These are phyloP conservation scores for Rhynchosporium agropyri DNA, from an alignment of 2,329 filamentous ascomycete genomes.

Conservation along the genomic window DNA sequence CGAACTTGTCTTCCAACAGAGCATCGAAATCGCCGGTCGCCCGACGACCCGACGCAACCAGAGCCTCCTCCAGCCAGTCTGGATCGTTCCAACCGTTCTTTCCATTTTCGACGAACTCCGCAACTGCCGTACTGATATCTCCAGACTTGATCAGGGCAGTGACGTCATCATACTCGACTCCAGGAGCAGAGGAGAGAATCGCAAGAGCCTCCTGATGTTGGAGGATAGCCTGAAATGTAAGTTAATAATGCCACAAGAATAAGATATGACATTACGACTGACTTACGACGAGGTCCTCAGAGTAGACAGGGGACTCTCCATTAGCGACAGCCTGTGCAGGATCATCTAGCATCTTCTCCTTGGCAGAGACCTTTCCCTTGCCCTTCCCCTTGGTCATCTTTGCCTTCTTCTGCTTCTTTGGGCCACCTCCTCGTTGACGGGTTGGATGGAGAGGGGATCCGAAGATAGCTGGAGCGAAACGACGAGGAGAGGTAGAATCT, in stretches of 20 bases:
- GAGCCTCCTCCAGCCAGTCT: slow-evolving; percentile 58
- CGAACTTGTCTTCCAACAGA: slow-evolving; percentile 56
- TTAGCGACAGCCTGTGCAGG: not conserved
- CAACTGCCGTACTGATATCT: slow-evolving; percentile 44
- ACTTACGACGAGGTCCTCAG: slow-evolving; percentile 10
- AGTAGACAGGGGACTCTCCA: slow-evolving; percentile 15
- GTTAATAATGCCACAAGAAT: no score
- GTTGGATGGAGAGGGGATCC: slow-evolving; percentile 5
- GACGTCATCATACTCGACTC: not conserved
- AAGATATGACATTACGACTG: not conserved
- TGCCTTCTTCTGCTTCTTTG: slow-evolving; percentile 16
- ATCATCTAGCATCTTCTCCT: slow-evolving; percentile 16
- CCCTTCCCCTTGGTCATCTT: slow-evolving; percentile 4
- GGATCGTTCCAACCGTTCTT: slow-evolving; percentile 57
- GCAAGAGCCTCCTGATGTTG: not conserved
- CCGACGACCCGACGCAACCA: slow-evolving; percentile 54
- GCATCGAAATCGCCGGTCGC: slow-evolving; percentile 57
- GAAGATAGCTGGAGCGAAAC: not conserved
- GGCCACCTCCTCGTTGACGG: slow-evolving; percentile 5
- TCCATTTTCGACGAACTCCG: slow-evolving; percentile 59
- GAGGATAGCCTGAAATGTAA: slow-evolving; percentile 2
- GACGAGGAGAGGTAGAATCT: not conserved
- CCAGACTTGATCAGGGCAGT: not conserved
- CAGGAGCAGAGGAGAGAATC: not conserved
- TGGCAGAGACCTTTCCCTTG: slow-evolving; percentile 5